Percentiles rank a stretch among this genome's conserved stretches.
Conservation (phyloP, 495 filamentous ascomycete genomes). For the Aspergillus sclerotioniger region DNA sequence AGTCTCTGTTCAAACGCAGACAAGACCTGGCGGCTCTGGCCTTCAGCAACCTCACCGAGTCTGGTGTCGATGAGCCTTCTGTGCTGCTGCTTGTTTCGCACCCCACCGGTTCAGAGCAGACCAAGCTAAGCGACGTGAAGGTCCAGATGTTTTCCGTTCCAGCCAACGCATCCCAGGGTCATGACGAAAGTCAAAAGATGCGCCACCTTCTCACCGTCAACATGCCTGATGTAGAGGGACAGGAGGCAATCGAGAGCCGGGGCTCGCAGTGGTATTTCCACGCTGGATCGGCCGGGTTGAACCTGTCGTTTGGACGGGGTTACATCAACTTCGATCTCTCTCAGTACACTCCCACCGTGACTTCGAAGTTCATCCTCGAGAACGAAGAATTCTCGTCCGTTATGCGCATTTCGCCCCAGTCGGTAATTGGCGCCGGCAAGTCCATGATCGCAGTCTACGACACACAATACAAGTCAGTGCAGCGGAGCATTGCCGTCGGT, state of each 20-base stretch:
- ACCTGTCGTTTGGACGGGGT: constrained; percentile 42
- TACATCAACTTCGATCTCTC: constrained; percentile 47
- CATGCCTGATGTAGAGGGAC: constrained; percentile 31
- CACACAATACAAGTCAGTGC: constrained; percentile 63
- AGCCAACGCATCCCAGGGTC: constrained; percentile 16
- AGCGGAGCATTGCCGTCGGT: constrained; percentile 51
- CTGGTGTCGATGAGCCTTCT: constrained; percentile 35
- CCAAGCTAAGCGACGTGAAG: constrained; percentile 35
- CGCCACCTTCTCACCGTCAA: constrained; percentile 39
- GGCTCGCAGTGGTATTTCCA: constrained; percentile 47
- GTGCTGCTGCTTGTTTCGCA: constrained; percentile 43
- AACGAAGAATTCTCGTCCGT: constrained; percentile 43
- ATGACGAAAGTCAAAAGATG: constrained; percentile 37
- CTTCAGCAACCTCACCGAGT: constrained; percentile 27
- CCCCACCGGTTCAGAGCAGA: constrained; percentile 28
- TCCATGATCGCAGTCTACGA: constrained; percentile 58
- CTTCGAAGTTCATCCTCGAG: constrained; percentile 41
- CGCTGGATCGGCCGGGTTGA: constrained; percentile 41
- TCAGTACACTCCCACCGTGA: constrained; percentile 41
- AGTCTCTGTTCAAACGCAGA: constrained; percentile 41
- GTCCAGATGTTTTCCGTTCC: constrained; percentile 46
- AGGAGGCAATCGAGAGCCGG: constrained; percentile 24
- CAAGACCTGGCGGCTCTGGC: constrained; percentile 44
- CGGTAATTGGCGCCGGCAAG: constrained; percentile 45
- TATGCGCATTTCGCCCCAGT: constrained; percentile 46